A percentile compares a stretch with the other conserved stretches of the same genome.
These are phyloP conservation scores for Bimuria novae-zelandiae DNA, from an alignment of 2,329 filamentous ascomycete species.

Conservation along the genomic window DNA sequence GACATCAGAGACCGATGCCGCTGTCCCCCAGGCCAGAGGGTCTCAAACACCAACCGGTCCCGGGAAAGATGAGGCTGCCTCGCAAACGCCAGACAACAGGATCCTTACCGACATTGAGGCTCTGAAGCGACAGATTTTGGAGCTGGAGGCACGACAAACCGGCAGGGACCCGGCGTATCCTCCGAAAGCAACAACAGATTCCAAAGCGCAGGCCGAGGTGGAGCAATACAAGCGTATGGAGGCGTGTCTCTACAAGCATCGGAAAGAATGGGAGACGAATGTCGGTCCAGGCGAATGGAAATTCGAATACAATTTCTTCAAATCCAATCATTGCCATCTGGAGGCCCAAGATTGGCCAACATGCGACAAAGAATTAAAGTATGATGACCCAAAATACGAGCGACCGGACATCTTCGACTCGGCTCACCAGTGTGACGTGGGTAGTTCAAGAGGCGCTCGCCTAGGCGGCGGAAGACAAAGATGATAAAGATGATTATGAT, in stretches of 20 bases:
- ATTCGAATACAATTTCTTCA: background rate
- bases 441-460: background rate
- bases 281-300: background rate
- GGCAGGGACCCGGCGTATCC: background rate
- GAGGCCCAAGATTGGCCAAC: too few species aligned
- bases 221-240: constrained; percentile 8
- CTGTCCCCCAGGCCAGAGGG: background rate
- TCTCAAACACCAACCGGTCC: background rate
- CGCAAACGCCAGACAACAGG: background rate
- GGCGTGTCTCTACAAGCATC: constrained; percentile 9
- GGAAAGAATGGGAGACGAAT: constrained; percentile 9
- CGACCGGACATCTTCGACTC: background rate
- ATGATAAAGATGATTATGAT: constrained; percentile 2
- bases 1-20: too few species aligned
- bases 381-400: background rate
- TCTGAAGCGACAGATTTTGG: background rate
- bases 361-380: too few species aligned
- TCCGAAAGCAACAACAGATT: background rate
- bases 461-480: background rate
- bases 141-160: background rate
- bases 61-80: background rate
- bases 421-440: background rate
- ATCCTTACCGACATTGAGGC: background rate
- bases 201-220: background rate
- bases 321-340: too few species aligned